Evolutionary conservation across 1,284 basidiomycete genomes (phyloP).

Genomic region (Caloboletus firmus): DNA sequence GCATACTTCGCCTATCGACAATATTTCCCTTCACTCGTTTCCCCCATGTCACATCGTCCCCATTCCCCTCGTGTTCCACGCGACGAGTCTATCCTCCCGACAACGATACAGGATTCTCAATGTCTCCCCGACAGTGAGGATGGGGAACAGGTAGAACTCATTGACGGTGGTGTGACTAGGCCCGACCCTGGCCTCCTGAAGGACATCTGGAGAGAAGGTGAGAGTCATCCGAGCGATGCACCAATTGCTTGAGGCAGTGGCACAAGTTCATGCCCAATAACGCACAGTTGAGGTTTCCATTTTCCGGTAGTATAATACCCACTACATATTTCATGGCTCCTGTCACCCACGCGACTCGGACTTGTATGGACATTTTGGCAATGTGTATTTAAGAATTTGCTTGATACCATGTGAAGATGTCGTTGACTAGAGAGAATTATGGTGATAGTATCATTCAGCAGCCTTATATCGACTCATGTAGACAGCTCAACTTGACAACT

Average conservation of each 20-base stretch:
- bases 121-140: slow-evolving; percentile 13
- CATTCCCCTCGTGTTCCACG: slow-evolving; percentile 68
- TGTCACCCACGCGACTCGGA: neutral
- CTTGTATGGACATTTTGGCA: neutral
- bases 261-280: neutral
- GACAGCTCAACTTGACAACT: neutral
- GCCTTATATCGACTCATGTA: neutral
- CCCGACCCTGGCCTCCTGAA: slow-evolving; percentile 37
- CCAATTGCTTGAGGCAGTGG: slow-evolving; percentile 11
- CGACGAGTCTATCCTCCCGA: slow-evolving; percentile 45
- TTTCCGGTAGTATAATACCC: neutral
- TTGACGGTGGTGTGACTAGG: slow-evolving; percentile 19
- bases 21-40: slow-evolving; percentile 68
- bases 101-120: slow-evolving; percentile 12
- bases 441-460: neutral
- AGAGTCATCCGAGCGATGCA: slow-evolving; percentile 15
- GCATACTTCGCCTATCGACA: slow-evolving; percentile 82
- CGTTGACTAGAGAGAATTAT: neutral
- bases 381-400: neutral
- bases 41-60: slow-evolving; percentile 66
- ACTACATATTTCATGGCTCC: neutral
- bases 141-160: slow-evolving; percentile 29
- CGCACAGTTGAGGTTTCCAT: neutral
- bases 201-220: slow-evolving; percentile 38
- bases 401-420: neutral